A percentile compares a stretch with the other conserved stretches of the same genome.
Evolutionary conservation across 176 grass and related monocot species (phyloP).

Genomic region (Eleusine indica): DNA sequence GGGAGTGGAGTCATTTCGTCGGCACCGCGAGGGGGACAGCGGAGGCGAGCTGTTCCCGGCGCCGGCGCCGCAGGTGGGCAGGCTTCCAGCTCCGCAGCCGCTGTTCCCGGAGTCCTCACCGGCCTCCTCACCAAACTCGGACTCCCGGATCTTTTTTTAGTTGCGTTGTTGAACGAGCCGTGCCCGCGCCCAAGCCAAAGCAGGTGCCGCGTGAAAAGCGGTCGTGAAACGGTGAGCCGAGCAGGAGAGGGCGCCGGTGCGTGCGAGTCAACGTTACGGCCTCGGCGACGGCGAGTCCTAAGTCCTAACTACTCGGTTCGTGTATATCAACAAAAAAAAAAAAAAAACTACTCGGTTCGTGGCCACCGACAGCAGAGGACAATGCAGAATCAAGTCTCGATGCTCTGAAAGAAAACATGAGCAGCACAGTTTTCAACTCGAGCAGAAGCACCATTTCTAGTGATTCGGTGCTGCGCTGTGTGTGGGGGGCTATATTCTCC

Average conservation of each 20-base stretch:
- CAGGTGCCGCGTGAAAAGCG: neutral
- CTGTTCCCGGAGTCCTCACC: neutral
- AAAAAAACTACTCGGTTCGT: neutral
- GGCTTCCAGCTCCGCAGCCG: neutral
- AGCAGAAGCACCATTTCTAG: neutral
- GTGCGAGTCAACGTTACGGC: constrained; percentile 5
- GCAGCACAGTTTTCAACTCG: neutral
- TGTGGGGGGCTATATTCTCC: neutral
- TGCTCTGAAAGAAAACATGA: neutral
- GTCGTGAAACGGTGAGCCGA: neutral
- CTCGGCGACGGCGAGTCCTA: constrained; percentile 10
- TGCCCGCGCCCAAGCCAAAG: neutral
- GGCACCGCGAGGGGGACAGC: neutral
- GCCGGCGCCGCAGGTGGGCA: neutral
- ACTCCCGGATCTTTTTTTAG: neutral
- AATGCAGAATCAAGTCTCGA: neutral
- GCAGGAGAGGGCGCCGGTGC: neutral
- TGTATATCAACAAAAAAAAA: too few relatives aligned
- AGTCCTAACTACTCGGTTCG: too few relatives aligned
- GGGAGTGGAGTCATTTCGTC: neutral
- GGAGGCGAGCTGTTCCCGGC: neutral
- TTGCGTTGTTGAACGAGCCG: neutral
- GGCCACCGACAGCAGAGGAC: neutral
- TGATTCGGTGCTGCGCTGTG: neutral
- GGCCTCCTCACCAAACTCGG: neutral